Percentiles rank a stretch among this genome's conserved stretches.
Conservation (phyloP, 202 grass and related monocot genomes). For the Eragrostis tef region DNA sequence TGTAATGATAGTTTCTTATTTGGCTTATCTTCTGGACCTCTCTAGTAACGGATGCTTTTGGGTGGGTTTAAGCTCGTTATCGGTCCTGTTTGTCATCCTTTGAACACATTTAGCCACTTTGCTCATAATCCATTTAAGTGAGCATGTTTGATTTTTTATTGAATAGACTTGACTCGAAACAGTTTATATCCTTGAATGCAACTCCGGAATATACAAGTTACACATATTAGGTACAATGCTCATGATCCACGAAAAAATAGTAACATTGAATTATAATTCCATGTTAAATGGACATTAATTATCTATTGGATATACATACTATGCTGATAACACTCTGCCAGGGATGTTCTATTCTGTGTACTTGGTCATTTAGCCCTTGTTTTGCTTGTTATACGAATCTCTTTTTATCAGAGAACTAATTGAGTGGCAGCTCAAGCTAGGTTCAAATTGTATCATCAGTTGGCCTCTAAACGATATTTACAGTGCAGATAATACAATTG, state of each 20-base stretch:
- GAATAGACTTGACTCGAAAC: neutral
- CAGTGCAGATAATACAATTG: slow-evolving; percentile 37
- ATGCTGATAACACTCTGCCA: neutral
- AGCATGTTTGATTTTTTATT: neutral
- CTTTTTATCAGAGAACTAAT: slow-evolving; percentile 33
- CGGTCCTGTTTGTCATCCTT: neutral
- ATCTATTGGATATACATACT: neutral
- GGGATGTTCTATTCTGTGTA: slow-evolving; percentile 18
- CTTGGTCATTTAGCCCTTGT: neutral
- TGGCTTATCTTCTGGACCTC: slow-evolving; percentile 14
- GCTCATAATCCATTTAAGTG: slow-evolving; percentile 14
- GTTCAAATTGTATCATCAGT: slow-evolving; percentile 43
- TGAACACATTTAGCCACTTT: slow-evolving; percentile 6
- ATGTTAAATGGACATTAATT: neutral
- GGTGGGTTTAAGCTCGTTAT: neutral
- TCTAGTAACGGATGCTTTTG: slow-evolving; percentile 8
- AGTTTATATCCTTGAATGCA: no score
- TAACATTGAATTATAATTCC: slow-evolving; percentile 18
- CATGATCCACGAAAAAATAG: slow-evolving; percentile 9
- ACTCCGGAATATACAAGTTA: no score
- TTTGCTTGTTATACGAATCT: slow-evolving; percentile 4
- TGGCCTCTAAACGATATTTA: slow-evolving; percentile 41
- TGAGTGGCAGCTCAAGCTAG: slow-evolving; percentile 20
- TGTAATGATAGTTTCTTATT: neutral
- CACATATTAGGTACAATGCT: no score